Evolutionary conservation across 2,329 filamentous ascomycete genomes (phyloP).

Genomic region (Emericellopsis cladophorae): DNA sequence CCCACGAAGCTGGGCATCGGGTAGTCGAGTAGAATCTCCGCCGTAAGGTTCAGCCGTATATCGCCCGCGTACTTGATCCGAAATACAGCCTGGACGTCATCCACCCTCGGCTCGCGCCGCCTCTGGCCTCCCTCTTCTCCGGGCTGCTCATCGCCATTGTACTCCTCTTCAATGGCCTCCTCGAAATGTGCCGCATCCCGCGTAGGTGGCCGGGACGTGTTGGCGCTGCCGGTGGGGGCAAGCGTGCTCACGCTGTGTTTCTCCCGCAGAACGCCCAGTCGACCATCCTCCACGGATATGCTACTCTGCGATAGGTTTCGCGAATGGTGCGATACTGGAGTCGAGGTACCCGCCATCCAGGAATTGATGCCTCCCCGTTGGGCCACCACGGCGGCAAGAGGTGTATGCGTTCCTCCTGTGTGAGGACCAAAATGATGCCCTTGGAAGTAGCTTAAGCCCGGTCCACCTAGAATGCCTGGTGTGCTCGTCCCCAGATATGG

Average conservation of each 20-base stretch:
- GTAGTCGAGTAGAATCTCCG: conserved; percentile 92
- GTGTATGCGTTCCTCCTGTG: conserved; percentile 56
- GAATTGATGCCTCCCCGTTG: conserved; percentile 20
- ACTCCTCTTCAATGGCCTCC: conserved; percentile 25
- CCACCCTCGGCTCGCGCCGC: conserved; percentile 56
- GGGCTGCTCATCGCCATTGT: conserved; percentile 15
- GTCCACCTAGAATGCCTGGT: conserved; percentile 55
- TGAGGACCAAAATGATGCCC: conserved; percentile 40
- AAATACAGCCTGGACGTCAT: conserved; percentile 82
- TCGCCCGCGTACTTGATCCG: conserved; percentile 83
- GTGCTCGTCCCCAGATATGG: conserved; percentile 48
- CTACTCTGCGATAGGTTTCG: conserved; percentile 33
- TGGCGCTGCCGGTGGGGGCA: conserved; percentile 35
- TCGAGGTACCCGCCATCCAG: too few species aligned
- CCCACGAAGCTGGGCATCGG: conserved; percentile 97
- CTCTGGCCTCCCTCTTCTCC: conserved; percentile 6
- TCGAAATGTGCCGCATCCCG: conserved; percentile 29
- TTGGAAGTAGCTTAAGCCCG: conserved; percentile 74
- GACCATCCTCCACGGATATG: conserved; percentile 29
- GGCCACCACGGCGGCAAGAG: conserved; percentile 66
- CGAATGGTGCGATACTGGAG: conserved; percentile 5
- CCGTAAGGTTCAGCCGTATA: conserved; percentile 76
- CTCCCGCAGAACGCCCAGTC: conserved; percentile 33
- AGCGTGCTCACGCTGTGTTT: conserved; percentile 52
- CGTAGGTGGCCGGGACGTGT: conserved; percentile 43